Evolutionary conservation across 2,329 filamentous ascomycete genomes (phyloP).

Genomic region (Aspergillus tamarii): DNA sequence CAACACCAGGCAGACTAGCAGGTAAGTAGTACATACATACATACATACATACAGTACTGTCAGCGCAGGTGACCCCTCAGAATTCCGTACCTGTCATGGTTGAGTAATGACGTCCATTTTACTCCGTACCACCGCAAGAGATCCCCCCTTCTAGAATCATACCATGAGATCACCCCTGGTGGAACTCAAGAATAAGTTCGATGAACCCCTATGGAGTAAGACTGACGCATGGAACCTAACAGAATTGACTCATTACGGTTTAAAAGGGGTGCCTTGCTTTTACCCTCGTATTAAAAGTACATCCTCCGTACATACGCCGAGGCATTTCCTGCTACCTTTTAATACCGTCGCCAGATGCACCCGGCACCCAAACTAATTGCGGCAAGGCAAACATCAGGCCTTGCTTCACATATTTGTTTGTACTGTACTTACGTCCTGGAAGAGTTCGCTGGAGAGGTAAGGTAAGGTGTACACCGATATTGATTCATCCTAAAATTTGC

Average conservation of each 20-base stretch:
- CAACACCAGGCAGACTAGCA: background rate
- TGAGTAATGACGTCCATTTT: background rate
- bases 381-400: background rate
- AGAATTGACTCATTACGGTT: background rate
- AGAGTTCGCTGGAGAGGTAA: background rate
- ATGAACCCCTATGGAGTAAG: background rate
- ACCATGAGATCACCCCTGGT: background rate
- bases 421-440: background rate
- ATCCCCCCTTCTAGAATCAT: background rate
- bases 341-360: conserved; percentile 1
- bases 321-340: background rate
- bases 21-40: background rate
- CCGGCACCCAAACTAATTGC: background rate
- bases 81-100: background rate
- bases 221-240: background rate
- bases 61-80: background rate
- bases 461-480: background rate
- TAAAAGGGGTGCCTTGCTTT: background rate
- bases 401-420: background rate
- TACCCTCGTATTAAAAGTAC: background rate
- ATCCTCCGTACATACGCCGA: background rate
- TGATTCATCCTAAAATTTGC: background rate
- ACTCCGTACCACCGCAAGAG: background rate
- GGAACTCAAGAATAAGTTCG: background rate
- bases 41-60: background rate